These are phyloP conservation scores for Candolleomyces eurysporus DNA, from an alignment of 768 basidiomycete genomes.

Conservation along the genomic window DNA sequence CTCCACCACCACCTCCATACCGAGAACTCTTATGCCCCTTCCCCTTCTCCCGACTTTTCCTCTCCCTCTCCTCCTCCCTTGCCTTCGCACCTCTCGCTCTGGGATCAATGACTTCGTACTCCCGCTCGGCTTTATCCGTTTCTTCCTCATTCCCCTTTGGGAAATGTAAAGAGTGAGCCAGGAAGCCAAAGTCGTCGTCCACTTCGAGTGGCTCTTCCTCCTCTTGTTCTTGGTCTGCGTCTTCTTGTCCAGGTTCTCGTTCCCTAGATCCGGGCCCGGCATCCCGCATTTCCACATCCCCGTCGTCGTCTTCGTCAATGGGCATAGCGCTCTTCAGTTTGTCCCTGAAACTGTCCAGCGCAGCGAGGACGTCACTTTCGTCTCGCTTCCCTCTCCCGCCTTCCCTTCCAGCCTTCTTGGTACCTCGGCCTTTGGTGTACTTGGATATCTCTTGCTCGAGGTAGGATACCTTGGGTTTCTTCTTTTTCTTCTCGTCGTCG, in stretches of 20 bases:
- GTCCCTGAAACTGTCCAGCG: slow-evolving; percentile 66
- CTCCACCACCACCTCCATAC: slow-evolving; percentile 26
- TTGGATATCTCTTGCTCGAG: slow-evolving; percentile 81
- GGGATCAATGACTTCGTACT: slow-evolving; percentile 90
- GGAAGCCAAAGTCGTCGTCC: slow-evolving; percentile 73
- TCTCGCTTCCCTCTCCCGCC: slow-evolving; percentile 48
- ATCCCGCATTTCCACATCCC: slow-evolving; percentile 16
- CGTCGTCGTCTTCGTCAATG: slow-evolving; percentile 22
- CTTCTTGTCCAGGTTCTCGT: too few species aligned
- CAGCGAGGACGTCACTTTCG: slow-evolving; percentile 68
- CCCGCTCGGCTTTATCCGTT: slow-evolving; percentile 71
- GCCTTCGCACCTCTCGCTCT: slow-evolving; percentile 69
- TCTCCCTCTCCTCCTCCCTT: slow-evolving; percentile 73
- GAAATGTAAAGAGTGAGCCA: slow-evolving; percentile 70
- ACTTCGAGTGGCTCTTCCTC: slow-evolving; percentile 67
- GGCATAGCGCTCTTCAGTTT: slow-evolving; percentile 53
- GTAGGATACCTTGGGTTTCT: slow-evolving; percentile 64
- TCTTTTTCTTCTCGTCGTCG: slow-evolving; percentile 62
- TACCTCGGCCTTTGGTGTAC: slow-evolving; percentile 65
- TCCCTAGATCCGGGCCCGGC: too few species aligned
- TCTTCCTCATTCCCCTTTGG: slow-evolving; percentile 80
- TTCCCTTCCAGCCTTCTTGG: slow-evolving; percentile 32
- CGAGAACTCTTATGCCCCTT: slow-evolving; percentile 16
- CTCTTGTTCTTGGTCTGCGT: slow-evolving; percentile 16
- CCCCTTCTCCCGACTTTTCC: slow-evolving; percentile 44